A percentile compares a stretch with the other conserved stretches of the same genome.
Conservation (phyloP, 768 basidiomycete genomes). For the Terana coerulea region DNA sequence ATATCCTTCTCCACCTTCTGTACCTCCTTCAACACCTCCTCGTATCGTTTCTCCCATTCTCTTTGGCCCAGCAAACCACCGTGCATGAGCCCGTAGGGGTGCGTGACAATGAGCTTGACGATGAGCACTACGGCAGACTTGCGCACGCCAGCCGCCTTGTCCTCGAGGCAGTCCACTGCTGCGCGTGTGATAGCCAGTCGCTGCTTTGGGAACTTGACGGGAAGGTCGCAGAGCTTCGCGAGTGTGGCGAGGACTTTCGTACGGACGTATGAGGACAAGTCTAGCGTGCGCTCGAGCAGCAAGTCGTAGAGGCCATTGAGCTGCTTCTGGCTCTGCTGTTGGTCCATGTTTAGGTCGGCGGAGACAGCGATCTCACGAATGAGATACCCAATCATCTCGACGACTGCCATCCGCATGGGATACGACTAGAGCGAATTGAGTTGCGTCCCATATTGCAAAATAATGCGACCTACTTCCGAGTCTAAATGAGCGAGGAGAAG, state of each 20-base stretch:
- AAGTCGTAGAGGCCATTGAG: conserved; percentile 78
- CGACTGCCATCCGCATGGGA: conserved; percentile 91
- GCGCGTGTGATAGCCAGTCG: conserved; percentile 69
- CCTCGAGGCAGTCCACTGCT: conserved; percentile 79
- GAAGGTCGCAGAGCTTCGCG: conserved; percentile 70
- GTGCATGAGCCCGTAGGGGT: conserved; percentile 83
- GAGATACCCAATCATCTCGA: conserved; percentile 85
- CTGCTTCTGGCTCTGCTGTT: conserved; percentile 59
- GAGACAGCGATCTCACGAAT: conserved; percentile 74
- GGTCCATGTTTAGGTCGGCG: conserved; percentile 37
- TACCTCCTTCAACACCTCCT: conserved; percentile 57
- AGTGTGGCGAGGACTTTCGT: conserved; percentile 81
- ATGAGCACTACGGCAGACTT: conserved; percentile 78
- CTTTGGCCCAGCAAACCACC: conserved; percentile 74
- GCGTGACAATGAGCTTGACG: conserved; percentile 72
- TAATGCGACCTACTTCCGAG: conserved; percentile 62
- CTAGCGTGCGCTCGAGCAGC: conserved; percentile 83
- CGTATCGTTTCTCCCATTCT: conserved; percentile 74
- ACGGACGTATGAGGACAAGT: conserved; percentile 87
- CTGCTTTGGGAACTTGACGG: conserved; percentile 82
- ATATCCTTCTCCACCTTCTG: conserved; percentile 63
- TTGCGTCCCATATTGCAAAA: too few species aligned
- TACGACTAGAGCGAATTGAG: conserved; percentile 58
- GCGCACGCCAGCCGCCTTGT: conserved; percentile 88
- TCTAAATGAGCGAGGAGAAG: conserved; percentile 83